A percentile compares a stretch with the other conserved stretches of the same genome.
Conservation (phyloP, 306 rosid genomes). For the Senna tora region DNA sequence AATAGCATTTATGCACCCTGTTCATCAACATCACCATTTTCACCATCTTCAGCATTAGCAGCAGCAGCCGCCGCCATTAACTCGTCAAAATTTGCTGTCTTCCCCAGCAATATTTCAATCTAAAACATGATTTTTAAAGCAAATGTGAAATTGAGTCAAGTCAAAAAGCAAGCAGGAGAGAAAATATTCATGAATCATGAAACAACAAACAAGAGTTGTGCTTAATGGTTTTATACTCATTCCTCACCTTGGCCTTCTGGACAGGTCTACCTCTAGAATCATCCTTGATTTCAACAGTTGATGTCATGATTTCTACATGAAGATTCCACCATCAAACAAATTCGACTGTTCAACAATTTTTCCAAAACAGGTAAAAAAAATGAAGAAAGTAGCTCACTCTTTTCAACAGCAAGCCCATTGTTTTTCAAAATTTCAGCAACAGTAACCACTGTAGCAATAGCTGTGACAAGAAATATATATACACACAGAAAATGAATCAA, state of each 20-base stretch:
- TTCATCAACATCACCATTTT: slow-evolving; percentile 62
- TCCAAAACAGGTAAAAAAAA: not conserved
- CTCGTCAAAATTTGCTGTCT: slow-evolving; percentile 76
- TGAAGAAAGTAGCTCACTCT: slow-evolving; percentile 51
- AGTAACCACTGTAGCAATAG: slow-evolving; percentile 82
- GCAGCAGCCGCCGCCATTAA: slow-evolving; percentile 69
- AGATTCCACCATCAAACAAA: slow-evolving; percentile 26
- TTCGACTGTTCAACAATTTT: not conserved
- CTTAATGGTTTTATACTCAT: too few species aligned
- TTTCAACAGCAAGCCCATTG: slow-evolving; percentile 73
- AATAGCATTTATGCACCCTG: slow-evolving; percentile 44
- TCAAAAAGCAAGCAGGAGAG: slow-evolving; percentile 5
- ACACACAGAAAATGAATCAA: not conserved
- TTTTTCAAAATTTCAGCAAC: slow-evolving; percentile 85
- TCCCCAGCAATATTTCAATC: slow-evolving; percentile 79
- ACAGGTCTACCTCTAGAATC: slow-evolving; percentile 76
- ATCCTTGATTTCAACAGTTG: slow-evolving; percentile 78
- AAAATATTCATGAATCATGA: not conserved
- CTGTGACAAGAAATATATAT: slow-evolving; percentile 42
- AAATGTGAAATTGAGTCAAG: slow-evolving; percentile 9
- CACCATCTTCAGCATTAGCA: slow-evolving; percentile 57
- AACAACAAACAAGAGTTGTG: too few species aligned
- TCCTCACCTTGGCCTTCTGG: slow-evolving; percentile 79
- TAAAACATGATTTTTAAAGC: slow-evolving; percentile 36
- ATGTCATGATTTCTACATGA: slow-evolving; percentile 64